These are phyloP conservation scores for Fusarium begoniae DNA, from an alignment of 2,329 filamentous ascomycete species.

Conservation along the genomic window DNA sequence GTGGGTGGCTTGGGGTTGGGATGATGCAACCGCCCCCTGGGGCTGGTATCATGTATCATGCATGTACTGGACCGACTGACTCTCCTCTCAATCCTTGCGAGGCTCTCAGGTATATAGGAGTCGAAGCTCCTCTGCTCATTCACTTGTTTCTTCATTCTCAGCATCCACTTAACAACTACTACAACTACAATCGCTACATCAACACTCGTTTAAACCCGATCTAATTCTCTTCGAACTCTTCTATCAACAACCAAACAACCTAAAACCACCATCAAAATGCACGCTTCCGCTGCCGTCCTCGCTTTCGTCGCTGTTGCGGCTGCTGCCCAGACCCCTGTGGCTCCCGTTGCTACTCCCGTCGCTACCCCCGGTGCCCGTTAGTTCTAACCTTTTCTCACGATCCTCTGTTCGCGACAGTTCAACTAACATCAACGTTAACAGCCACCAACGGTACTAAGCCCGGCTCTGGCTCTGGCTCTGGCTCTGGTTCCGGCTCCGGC, in stretches of 20 bases:
- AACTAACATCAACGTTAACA: constrained; percentile 11
- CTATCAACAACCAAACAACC: constrained; percentile 4
- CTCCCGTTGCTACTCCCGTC: constrained; percentile 28
- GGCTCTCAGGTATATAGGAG: constrained; percentile 32
- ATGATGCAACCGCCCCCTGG: constrained; percentile 38
- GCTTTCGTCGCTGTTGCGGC: constrained; percentile 39
- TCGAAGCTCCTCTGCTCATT: constrained; percentile 21
- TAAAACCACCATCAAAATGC: constrained; percentile 36
- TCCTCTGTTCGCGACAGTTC: constrained; percentile 1
- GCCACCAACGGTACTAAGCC: constrained; percentile 31
- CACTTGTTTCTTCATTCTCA: constrained; percentile 1
- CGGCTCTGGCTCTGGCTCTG: constrained; percentile 5
- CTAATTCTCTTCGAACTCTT: constrained; percentile 17
- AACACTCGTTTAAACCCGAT: constrained; percentile 29
- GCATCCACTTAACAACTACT: constrained; percentile 9
- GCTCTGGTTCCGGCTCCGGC: background rate
- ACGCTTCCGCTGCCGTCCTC: constrained; percentile 39
- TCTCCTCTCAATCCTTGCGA: constrained; percentile 24
- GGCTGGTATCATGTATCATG: constrained; percentile 26
- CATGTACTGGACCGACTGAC: constrained; percentile 9
- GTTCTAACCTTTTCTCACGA: constrained; percentile 23
- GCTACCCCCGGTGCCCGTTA: constrained; percentile 29
- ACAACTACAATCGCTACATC: constrained; percentile 29
- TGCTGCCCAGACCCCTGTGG: constrained; percentile 34
- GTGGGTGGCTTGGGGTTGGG: constrained; percentile 33